phyloP scores from a whole-genome alignment of 73 alveolate genomes.

The Paramecium pentaurelia region DNA sequence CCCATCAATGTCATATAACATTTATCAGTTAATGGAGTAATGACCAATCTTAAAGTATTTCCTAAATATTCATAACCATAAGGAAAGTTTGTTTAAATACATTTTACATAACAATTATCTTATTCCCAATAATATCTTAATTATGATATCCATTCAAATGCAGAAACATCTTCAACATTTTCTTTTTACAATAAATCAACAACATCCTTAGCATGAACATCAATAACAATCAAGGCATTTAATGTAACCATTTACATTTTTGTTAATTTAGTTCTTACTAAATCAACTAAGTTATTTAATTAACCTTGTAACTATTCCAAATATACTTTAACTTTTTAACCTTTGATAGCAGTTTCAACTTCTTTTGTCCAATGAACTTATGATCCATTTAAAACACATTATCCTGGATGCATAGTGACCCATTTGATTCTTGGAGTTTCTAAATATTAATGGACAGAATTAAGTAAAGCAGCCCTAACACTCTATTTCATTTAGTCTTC shows the following conservation, averaged over 20 bases:
- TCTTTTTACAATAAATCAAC: conserved; percentile 89
- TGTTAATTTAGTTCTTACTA: conserved; percentile 82
- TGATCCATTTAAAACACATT: conserved; percentile 96
- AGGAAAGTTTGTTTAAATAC: conserved; percentile 98
- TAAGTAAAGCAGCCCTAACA: conserved; percentile 87
- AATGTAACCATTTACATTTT: conserved; percentile 73
- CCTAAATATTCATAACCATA: conserved; percentile 77
- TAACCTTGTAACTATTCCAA: conserved; percentile 69
- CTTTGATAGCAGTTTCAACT: conserved; percentile 95
- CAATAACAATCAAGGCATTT: conserved; percentile 93
- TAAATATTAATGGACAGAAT: conserved; percentile 89
- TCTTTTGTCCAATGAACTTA: conserved; percentile 98
- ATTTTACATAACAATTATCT: conserved; percentile 92
- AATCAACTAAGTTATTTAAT: conserved; percentile 91
- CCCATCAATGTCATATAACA: conserved; percentile 73
- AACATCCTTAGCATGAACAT: conserved; percentile 96
- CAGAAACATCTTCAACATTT: conserved; percentile 81
- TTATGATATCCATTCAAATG: conserved; percentile 99
- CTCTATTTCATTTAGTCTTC: conserved; percentile 97
- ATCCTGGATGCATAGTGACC: conserved; percentile 99
- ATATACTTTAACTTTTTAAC: conserved; percentile 76
- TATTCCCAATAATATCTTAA: conserved; percentile 99
- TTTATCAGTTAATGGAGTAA: conserved; percentile 79
- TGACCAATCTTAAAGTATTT: conserved; percentile 69
- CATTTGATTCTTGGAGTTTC: conserved; percentile 95